These are phyloP conservation scores for Cordia subcordata DNA, from an alignment of 257 asterid species.

Conservation along the genomic window DNA sequence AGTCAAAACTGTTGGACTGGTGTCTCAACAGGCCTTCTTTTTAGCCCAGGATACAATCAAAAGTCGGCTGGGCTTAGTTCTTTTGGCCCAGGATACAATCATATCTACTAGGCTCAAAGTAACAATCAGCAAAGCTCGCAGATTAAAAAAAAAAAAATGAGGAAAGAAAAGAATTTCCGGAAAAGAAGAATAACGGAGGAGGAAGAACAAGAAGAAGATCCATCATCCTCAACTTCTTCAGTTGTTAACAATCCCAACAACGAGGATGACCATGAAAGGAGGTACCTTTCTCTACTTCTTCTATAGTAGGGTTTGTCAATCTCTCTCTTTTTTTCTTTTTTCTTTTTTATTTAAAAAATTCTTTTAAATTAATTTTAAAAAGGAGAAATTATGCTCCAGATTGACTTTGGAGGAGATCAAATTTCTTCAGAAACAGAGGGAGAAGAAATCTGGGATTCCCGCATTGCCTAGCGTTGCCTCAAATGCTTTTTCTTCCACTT, in stretches of 20 bases:
- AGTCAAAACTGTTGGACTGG: no score
- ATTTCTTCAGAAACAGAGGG: constrained; percentile 91
- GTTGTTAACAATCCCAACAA: not conserved
- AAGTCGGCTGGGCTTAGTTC: no score
- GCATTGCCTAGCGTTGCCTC: constrained; percentile 42
- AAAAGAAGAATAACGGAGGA: constrained; percentile 51
- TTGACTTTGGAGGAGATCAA: constrained; percentile 77
- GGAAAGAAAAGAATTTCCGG: constrained; percentile 76
- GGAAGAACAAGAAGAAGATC: constrained; percentile 40
- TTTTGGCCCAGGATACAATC: no score
- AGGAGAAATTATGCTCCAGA: no score
- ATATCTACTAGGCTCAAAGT: no score
- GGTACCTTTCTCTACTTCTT: constrained; percentile 10
- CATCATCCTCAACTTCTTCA: constrained; percentile 18
- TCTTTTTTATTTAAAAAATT: no score
- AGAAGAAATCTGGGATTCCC: constrained; percentile 75
- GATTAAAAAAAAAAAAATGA: constrained; percentile 7
- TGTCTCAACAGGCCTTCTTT: no score
- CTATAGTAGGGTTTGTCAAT: not conserved
- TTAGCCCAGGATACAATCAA: no score
- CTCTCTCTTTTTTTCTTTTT: not conserved
- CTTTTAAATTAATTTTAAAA: no score
- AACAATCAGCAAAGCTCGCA: no score
- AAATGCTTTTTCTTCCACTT: constrained; percentile 22
- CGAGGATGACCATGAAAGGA: constrained; percentile 36